A percentile compares a stretch with the other conserved stretches of the same genome.
phyloP scores from a whole-genome alignment of 768 basidiomycete species.

The Dacryopinax spathularia region DNA sequence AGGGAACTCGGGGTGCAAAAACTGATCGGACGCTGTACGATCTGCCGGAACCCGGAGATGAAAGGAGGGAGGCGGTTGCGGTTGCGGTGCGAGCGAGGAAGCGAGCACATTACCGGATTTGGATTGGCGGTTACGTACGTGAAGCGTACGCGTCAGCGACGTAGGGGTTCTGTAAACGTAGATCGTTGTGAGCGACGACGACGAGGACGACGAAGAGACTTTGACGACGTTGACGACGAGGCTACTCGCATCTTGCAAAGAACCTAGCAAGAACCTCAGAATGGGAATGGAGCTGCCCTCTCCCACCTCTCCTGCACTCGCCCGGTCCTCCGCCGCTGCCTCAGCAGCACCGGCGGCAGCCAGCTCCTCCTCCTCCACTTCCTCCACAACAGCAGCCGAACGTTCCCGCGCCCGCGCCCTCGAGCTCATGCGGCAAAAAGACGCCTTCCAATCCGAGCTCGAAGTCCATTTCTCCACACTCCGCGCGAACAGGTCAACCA shows the following conservation, averaged over 20 bases:
- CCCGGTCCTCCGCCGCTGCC: too few relatives aligned
- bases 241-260: neutral
- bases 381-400: neutral
- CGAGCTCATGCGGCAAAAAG: slow-evolving; percentile 51
- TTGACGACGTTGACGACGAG: neutral
- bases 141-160: too few relatives aligned
- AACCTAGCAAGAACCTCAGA: too few relatives aligned
- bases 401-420: slow-evolving; percentile 29
- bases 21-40: too few relatives aligned
- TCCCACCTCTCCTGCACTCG: neutral
- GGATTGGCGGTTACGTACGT: too few relatives aligned
- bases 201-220: neutral
- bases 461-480: slow-evolving; percentile 48
- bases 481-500: slow-evolving; percentile 44
- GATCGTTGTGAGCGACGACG: too few relatives aligned
- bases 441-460: slow-evolving; percentile 59
- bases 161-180: too few relatives aligned
- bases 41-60: too few relatives aligned
- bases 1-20: too few relatives aligned
- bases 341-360: neutral
- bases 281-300: slow-evolving; percentile 2
- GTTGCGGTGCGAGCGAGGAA: too few relatives aligned
- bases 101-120: too few relatives aligned
- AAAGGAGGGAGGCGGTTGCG: too few relatives aligned
- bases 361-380: neutral